Base-by-base conservation (phyloP, 306 rosid species). In the Cicer yamashitae region DNA sequence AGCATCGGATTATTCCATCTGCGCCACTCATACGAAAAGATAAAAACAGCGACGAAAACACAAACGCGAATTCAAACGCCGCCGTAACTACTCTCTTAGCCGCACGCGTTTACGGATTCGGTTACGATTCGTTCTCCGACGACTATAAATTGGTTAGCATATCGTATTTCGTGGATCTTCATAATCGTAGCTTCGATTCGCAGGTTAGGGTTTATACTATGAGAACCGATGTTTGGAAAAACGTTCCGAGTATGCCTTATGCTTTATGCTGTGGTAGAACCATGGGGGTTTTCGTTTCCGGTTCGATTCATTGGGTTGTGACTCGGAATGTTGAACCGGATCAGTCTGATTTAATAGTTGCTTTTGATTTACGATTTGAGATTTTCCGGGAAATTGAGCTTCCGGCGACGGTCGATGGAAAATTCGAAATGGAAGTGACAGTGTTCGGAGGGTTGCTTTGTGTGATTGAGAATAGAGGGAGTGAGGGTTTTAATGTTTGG, bases 281-380 rank as follows among this genome's bases (percentile, higher is more conserved):
- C 6, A 88, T 87, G 93, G 96, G 97, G 6, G 79, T 86, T 48
- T 81, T 86, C 11, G 81, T 80, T 10, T 65, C 62, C 14, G 86
- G 79, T 14, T 71, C 82, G 22, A 74, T 91, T 66, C 97, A 94
- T 62, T 93, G 98, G 98, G 87, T 87, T 10, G 94, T 87, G 34
- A 77, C 88, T 0, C 51, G 88, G 60, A 65, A 71, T 34, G 75
- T 76, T 1, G 79, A 84, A 11, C 53, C 76, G 1, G 86, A 70
- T 7, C 77, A 70, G 6, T 77, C 51, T 0, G 91, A 84, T 39
- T 59, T 86, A 41, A 40, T 94, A 1, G 78, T 88, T 8, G 89
- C 89, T 0, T 87, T 94, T 3, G 90, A 87, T 70, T 12, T 88
- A 1, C 80, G 15, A 5, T 18, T 6, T 0, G 96, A 88, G 75